These are phyloP conservation scores for Eragrostis nindensis DNA, from an alignment of 176 grass and related monocot species.

Conservation along the genomic window DNA sequence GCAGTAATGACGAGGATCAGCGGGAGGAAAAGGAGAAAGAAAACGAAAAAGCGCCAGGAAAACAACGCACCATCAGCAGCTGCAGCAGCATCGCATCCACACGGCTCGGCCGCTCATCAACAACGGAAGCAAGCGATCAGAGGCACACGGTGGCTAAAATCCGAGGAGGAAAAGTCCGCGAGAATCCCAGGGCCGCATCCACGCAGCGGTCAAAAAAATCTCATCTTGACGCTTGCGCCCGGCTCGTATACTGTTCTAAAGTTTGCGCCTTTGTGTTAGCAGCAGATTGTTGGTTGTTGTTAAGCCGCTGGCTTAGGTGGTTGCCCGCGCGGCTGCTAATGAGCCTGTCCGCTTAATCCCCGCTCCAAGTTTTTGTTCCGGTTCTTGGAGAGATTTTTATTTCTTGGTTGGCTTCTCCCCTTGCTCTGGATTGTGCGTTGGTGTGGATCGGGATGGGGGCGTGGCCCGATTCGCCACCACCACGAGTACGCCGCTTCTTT, in stretches of 20 bases:
- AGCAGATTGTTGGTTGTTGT: slow-evolving; percentile 25
- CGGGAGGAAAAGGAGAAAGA: slow-evolving; percentile 54
- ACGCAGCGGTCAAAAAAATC: slow-evolving; percentile 53
- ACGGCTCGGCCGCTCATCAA: slow-evolving; percentile 30
- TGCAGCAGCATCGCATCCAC: slow-evolving; percentile 3
- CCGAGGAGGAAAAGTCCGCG: slow-evolving; percentile 38
- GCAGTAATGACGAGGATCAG: slow-evolving; percentile 45
- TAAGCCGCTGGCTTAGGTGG: neutral
- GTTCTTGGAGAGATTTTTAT: slow-evolving; percentile 36
- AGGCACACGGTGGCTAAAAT: slow-evolving; percentile 24
- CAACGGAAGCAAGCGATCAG: neutral
- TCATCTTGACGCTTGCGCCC: slow-evolving; percentile 45
- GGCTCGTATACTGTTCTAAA: slow-evolving; percentile 39
- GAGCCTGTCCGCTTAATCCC: slow-evolving; percentile 38
- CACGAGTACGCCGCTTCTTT: slow-evolving; percentile 42
- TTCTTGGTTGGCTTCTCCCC: neutral
- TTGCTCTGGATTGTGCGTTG: slow-evolving; percentile 35
- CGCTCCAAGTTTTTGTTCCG: slow-evolving; percentile 5
- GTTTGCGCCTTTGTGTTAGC: slow-evolving; percentile 27
- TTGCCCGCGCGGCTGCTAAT: slow-evolving; percentile 21
- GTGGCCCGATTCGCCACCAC: slow-evolving; percentile 54
- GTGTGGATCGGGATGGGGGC: slow-evolving; percentile 55
- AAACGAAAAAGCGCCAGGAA: slow-evolving; percentile 64
- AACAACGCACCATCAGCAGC: slow-evolving; percentile 49
- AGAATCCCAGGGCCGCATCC: neutral